Conservation (phyloP, 805 yeast genomes). For the Spathaspora boniae region DNA sequence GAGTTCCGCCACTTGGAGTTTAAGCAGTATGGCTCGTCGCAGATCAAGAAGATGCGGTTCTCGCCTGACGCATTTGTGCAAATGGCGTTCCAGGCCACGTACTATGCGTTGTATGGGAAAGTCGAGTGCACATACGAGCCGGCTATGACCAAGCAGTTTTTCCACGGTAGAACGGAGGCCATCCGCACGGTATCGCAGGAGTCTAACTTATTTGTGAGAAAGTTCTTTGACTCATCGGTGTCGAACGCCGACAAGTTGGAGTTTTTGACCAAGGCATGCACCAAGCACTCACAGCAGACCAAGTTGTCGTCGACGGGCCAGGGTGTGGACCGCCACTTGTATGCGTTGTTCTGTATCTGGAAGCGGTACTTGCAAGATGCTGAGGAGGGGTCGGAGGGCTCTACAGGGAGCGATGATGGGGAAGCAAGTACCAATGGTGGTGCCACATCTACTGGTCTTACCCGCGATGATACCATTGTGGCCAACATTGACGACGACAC, state of each 20-base stretch:
- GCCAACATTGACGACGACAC: slow-evolving; percentile 15
- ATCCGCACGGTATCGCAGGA: slow-evolving; percentile 80
- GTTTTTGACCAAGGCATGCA: slow-evolving; percentile 65
- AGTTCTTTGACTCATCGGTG: slow-evolving; percentile 68
- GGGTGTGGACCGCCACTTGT: slow-evolving; percentile 91
- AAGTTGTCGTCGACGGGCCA: slow-evolving; percentile 67
- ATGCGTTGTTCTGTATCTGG: slow-evolving; percentile 87
- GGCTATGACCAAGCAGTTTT: slow-evolving; percentile 86
- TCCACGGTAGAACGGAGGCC: slow-evolving; percentile 93
- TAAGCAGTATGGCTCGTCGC: slow-evolving; percentile 65
- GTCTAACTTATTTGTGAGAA: slow-evolving; percentile 77
- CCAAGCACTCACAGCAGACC: slow-evolving; percentile 64
- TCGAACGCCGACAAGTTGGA: slow-evolving; percentile 57
- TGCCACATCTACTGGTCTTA: slow-evolving; percentile 10
- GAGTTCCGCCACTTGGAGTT: slow-evolving; percentile 82
- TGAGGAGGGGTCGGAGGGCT: slow-evolving; percentile 11
- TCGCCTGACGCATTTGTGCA: slow-evolving; percentile 95
- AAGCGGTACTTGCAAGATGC: slow-evolving; percentile 49
- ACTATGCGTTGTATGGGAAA: slow-evolving; percentile 86
- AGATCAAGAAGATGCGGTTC: slow-evolving; percentile 78
- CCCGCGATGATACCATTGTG: slow-evolving; percentile 8
- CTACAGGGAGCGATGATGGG: no score
- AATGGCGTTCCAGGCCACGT: slow-evolving; percentile 91
- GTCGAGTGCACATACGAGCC: slow-evolving; percentile 95
- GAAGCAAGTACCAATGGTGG: no score